Evolutionary conservation across 106 monocot species (phyloP).

Genomic region (Iris macrosiphon): DNA sequence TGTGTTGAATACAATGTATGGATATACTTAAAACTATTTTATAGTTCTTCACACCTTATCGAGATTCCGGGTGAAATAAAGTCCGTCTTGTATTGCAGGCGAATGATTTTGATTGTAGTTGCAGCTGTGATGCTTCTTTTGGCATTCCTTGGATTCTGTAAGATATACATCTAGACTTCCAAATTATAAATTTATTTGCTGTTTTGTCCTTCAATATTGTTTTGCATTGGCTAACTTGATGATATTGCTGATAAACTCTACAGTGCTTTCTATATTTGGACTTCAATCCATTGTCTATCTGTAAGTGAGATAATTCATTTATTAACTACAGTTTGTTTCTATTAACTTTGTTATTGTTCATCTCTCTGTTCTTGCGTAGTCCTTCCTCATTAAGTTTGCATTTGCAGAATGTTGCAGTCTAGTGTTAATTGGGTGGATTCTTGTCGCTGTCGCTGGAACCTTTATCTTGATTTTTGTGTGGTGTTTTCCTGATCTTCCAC

Average conservation of each 20-base stretch:
- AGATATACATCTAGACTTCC: slow-evolving; percentile 30
- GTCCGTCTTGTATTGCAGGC: slow-evolving; percentile 21
- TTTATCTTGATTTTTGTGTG: slow-evolving; percentile 81
- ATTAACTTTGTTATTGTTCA: not conserved
- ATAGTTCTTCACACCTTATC: not conserved
- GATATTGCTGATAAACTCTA: slow-evolving; percentile 6
- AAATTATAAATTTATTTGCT: too few relatives aligned
- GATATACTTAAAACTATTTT: not conserved
- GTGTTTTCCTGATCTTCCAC: slow-evolving; percentile 76
- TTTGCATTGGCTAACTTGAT: not conserved
- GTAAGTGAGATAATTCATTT: slow-evolving; percentile 41
- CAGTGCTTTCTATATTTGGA: slow-evolving; percentile 82
- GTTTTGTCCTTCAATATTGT: too few relatives aligned
- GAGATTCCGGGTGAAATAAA: not conserved
- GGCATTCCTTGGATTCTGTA: slow-evolving; percentile 93
- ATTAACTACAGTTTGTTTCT: too few relatives aligned
- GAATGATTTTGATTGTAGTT: slow-evolving; percentile 45
- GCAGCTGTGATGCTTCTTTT: slow-evolving; percentile 81
- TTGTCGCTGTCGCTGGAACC: slow-evolving; percentile 73
- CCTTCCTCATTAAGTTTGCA: slow-evolving; percentile 2
- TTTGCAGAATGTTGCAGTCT: slow-evolving; percentile 41
- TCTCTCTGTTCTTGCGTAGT: not conserved
- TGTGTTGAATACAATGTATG: slow-evolving; percentile 57
- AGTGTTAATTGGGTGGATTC: slow-evolving; percentile 87
- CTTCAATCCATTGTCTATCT: slow-evolving; percentile 53